These are phyloP conservation scores for Sugiyamaella lignohabitans DNA, from an alignment of 805 yeast species.

Conservation along the genomic window DNA sequence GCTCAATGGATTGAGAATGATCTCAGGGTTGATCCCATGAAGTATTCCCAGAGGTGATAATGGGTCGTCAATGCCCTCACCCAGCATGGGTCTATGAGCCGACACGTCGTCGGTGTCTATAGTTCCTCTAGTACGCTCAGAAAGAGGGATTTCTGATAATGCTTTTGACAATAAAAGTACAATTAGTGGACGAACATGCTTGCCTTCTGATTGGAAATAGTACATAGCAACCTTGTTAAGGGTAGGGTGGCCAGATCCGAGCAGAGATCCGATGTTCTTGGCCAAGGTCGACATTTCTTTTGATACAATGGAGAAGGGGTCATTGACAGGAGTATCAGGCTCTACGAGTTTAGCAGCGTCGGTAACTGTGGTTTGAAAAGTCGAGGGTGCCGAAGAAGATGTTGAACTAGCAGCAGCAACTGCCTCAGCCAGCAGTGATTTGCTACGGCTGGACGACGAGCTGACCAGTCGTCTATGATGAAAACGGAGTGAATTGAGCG, in stretches of 20 bases:
- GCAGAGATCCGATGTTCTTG: slow-evolving; percentile 72
- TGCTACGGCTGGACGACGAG: slow-evolving; percentile 6
- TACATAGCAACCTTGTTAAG: slow-evolving; percentile 87
- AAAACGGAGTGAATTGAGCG: no score
- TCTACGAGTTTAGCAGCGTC: slow-evolving; percentile 29
- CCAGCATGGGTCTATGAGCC: slow-evolving; percentile 21
- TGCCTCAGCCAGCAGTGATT: slow-evolving; percentile 14
- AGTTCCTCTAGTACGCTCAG: slow-evolving; percentile 61
- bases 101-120: slow-evolving; percentile 36
- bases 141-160: slow-evolving; percentile 60
- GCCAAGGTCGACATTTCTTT: slow-evolving; percentile 90
- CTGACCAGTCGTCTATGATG: no score
- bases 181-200: slow-evolving; percentile 86
- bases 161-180: slow-evolving; percentile 82
- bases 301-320: slow-evolving; percentile 87
- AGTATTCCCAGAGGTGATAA: slow-evolving; percentile 76
- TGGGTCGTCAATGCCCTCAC: slow-evolving; percentile 34
- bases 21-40: slow-evolving; percentile 82
- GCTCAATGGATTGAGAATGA: slow-evolving; percentile 74
- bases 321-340: slow-evolving; percentile 43
- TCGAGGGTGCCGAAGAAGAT: slow-evolving; percentile 4
- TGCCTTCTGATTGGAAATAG: slow-evolving; percentile 94
- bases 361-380: slow-evolving; percentile 23
- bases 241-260: slow-evolving; percentile 93
- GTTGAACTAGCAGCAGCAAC: slow-evolving; percentile 6